phyloP scores from a whole-genome alignment of 441 rosid species.

The Pelargonium citronellum region DNA sequence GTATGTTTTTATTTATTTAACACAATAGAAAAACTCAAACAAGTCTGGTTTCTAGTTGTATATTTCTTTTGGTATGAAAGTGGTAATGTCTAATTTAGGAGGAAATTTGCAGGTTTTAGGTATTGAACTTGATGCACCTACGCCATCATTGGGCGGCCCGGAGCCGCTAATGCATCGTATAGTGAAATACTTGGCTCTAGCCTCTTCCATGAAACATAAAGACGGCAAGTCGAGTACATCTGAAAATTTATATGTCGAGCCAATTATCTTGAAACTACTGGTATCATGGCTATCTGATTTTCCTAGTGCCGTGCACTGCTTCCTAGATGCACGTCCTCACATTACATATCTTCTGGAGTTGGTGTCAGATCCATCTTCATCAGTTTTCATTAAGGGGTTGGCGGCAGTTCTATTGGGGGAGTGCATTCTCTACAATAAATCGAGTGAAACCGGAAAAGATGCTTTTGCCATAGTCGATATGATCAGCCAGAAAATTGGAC shows the following conservation, averaged over 20 bases:
- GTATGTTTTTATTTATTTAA: too few relatives aligned
- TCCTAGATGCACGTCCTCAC: constrained; percentile 87
- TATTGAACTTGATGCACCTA: constrained; percentile 72
- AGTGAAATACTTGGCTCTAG: constrained; percentile 85
- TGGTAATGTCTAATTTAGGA: constrained; percentile 11
- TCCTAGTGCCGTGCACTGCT: constrained; percentile 79
- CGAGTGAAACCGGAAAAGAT: constrained; percentile 69
- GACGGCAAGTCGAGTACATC: constrained; percentile 50
- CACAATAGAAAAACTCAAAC: neutral
- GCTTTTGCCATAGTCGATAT: constrained; percentile 70
- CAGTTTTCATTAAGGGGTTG: constrained; percentile 67
- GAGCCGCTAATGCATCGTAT: constrained; percentile 85
- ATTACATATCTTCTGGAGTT: constrained; percentile 71
- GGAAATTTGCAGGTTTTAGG: constrained; percentile 52
- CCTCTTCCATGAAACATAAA: constrained; percentile 69
- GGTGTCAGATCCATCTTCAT: constrained; percentile 58
- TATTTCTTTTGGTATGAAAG: neutral
- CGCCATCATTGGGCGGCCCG: constrained; percentile 69
- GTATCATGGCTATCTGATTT: constrained; percentile 82
- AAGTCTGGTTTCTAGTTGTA: neutral
- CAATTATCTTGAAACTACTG: constrained; percentile 76
- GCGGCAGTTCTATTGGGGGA: constrained; percentile 83
- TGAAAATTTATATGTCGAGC: constrained; percentile 51
- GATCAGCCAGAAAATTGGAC: constrained; percentile 84
- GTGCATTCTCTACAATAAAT: constrained; percentile 71